Evolutionary conservation across 2,329 filamentous ascomycete genomes (phyloP).

Genomic region (Venturia asperata): DNA sequence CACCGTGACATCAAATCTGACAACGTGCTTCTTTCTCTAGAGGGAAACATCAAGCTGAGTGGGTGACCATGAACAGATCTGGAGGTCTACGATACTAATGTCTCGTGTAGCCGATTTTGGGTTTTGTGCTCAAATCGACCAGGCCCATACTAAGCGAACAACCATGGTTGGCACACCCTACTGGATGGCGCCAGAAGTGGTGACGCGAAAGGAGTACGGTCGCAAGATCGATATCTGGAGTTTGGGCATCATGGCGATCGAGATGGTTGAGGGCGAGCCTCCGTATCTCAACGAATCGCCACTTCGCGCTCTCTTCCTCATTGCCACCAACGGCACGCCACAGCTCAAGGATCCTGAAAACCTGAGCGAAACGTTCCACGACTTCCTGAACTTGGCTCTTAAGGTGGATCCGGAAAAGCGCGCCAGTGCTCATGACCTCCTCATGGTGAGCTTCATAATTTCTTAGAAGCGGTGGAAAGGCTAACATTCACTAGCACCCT

Average conservation of each 20-base stretch:
- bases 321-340: slow-evolving; percentile 93
- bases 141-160: slow-evolving; percentile 91
- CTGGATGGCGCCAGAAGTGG: slow-evolving; percentile 99
- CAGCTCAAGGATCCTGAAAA: slow-evolving; percentile 88
- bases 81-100: slow-evolving; percentile 30
- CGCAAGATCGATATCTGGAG: slow-evolving; percentile 99
- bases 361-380: slow-evolving; percentile 72
- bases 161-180: slow-evolving; percentile 99
- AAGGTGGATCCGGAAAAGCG: slow-evolving; percentile 97
- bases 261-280: slow-evolving; percentile 98
- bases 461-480: slow-evolving; percentile 18
- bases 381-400: slow-evolving; percentile 87
- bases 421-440: slow-evolving; percentile 85
- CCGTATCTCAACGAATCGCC: slow-evolving; percentile 95
- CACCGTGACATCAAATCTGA: slow-evolving; percentile 99
- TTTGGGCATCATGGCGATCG: slow-evolving; percentile 97
- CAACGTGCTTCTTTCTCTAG: slow-evolving; percentile 87
- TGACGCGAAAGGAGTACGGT: slow-evolving; percentile 94
- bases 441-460: slow-evolving; percentile 60
- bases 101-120: slow-evolving; percentile 74
- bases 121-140: slow-evolving; percentile 97
- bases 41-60: slow-evolving; percentile 98
- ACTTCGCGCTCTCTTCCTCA: slow-evolving; percentile 85
- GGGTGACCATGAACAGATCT: slow-evolving; percentile 34
- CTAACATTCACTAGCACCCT: slow-evolving; percentile 32